Evolutionary conservation across 441 rosid genomes (phyloP), one percentile per base, ranked within the genome.

Genomic region (Croton laevigatus): DNA sequence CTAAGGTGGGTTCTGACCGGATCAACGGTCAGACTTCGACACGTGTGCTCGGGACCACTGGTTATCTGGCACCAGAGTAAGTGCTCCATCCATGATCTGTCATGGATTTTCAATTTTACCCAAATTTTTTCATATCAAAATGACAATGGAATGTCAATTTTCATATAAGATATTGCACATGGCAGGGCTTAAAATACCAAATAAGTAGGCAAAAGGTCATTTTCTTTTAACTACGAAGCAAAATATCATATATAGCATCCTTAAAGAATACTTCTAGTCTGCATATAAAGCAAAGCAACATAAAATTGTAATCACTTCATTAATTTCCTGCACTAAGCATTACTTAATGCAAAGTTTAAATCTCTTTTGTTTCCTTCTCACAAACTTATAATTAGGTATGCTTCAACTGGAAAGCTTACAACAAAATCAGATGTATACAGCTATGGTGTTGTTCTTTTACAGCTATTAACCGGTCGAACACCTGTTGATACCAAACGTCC

Each of bases 21-120:
- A 81, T 85, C 81, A 87, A 87, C 1, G 90, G 95, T 71, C 95
- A 89, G 84, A 77, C 82, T 66, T 85, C 85, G 23, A 91, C 93
- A 2, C 81, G 88, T 8, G 86, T 91, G n/a, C 66, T 85, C 1
- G 92, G 96, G 74, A 91, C 96, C 79, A 86, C 84, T 0, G 95
- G 93, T 65, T 94, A 91, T 78, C 79, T 91, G 40, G 98, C 97
- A 12, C 98, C 98, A 44, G 98, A 94, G 98, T 93, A 76, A 91
- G 97, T 87, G 44, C 51, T 68, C 14, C 72, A 52, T 68, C 14
- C 72, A 52, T 63, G 68, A 46, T 67, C n/a, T 65, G 45, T 45
- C 75, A 22, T 59, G 62, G 68, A 61, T 62, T 38, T 60, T 55
- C 44, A 40, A 6, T 40, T 40, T 40, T 40, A 6, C 44, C 44